Percentiles rank a stretch among this genome's conserved stretches.
Evolutionary conservation across 768 basidiomycete genomes (phyloP).

Genomic region (Mycena capillaripes): DNA sequence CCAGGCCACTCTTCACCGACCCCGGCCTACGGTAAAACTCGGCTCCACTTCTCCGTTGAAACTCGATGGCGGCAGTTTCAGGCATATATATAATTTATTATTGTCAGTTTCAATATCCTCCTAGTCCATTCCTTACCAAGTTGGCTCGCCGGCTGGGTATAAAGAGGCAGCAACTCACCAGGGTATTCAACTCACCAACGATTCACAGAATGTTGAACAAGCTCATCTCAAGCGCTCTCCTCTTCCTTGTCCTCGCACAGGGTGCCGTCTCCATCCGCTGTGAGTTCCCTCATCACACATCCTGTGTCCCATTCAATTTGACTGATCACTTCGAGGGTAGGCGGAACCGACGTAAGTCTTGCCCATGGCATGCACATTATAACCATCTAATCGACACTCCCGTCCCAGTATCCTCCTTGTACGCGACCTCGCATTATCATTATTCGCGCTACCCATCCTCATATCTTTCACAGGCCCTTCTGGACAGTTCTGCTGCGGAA

Average conservation of each 20-base stretch:
- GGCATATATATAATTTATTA: background rate
- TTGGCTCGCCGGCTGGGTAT: background rate
- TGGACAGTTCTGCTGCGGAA: background rate
- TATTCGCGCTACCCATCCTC: background rate
- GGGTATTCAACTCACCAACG: background rate
- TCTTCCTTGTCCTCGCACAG: constrained; percentile 4
- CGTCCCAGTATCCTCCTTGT: background rate
- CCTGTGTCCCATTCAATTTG: background rate
- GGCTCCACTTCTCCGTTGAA: background rate
- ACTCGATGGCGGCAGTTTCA: background rate
- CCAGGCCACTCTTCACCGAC: background rate
- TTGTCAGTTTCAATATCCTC: background rate
- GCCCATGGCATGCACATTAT: background rate
- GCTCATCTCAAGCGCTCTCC: constrained; percentile 7
- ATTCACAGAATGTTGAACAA: constrained; percentile 10
- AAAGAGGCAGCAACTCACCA: background rate
- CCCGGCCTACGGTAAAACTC: background rate
- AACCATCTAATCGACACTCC: background rate
- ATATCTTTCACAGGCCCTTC: background rate
- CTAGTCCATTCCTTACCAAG: background rate
- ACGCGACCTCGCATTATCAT: background rate
- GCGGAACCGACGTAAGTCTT: background rate
- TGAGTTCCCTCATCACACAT: background rate
- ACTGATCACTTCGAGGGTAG: background rate
- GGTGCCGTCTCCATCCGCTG: background rate